These are phyloP conservation scores for Epichloe sibirici DNA, from an alignment of 2,329 filamentous ascomycete species.

Conservation along the genomic window DNA sequence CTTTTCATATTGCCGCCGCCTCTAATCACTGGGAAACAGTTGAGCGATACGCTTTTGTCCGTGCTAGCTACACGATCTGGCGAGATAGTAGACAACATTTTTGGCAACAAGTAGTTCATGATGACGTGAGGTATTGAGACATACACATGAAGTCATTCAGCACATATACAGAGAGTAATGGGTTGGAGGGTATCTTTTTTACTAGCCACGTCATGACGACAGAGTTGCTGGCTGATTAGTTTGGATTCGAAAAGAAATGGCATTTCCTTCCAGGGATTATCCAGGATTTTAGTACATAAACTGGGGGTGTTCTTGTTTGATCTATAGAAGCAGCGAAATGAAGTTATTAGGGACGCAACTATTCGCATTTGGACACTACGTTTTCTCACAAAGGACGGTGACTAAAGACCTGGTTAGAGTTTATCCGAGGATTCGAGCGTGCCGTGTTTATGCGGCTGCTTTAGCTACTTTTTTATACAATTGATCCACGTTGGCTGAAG, in stretches of 20 bases:
- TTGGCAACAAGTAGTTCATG: conserved; percentile 23
- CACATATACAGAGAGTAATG: background rate
- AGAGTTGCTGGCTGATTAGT: background rate
- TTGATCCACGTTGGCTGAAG: no score
- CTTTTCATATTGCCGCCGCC: conserved; percentile 8
- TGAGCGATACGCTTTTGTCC: conserved; percentile 73
- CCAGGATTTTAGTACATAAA: background rate
- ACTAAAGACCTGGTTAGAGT: no score
- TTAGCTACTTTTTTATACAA: no score
- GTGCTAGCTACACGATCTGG: conserved; percentile 65
- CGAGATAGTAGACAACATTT: conserved; percentile 67
- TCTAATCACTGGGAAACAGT: conserved; percentile 25
- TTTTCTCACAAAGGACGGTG: no score
- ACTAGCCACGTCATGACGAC: background rate
- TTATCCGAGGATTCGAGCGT: no score
- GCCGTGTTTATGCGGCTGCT: no score
- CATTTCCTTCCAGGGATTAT: background rate
- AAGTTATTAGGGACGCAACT: background rate
- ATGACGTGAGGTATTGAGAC: background rate
- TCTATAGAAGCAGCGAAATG: background rate
- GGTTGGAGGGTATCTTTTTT: background rate
- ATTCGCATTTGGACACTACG: background rate
- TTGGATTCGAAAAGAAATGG: background rate
- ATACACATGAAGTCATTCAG: background rate
- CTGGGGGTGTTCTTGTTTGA: background rate